Percentiles rank a stretch among this genome's conserved stretches.
These are phyloP conservation scores for Oligophagozyma castellii DNA, from an alignment of 1,139 yeast species.

Conservation along the genomic window DNA sequence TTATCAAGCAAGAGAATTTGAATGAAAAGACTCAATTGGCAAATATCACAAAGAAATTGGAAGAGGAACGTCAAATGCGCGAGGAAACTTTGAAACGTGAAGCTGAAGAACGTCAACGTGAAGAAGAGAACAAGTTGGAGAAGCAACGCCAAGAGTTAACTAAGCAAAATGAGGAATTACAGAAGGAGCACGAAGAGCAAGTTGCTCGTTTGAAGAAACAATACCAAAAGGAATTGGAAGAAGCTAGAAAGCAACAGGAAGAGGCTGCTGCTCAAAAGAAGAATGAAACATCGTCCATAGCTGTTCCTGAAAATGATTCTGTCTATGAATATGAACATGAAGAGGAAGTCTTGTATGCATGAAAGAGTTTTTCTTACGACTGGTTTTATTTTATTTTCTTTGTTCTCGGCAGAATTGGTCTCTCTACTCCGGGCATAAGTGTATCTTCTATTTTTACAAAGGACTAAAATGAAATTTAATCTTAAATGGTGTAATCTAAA, in stretches of 20 bases:
- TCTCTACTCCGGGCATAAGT: too few species aligned
- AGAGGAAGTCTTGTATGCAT: slow-evolving; percentile 14
- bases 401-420: neutral
- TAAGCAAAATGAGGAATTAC: slow-evolving; percentile 9
- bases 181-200: slow-evolving; percentile 14
- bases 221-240: slow-evolving; percentile 9
- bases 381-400: slow-evolving; percentile 1
- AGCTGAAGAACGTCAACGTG: slow-evolving; percentile 16
- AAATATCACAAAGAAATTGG: slow-evolving; percentile 17
- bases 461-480: too few species aligned
- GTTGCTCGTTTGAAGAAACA: slow-evolving; percentile 10
- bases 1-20: slow-evolving; percentile 19
- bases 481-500: too few species aligned
- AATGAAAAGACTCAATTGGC: slow-evolving; percentile 18
- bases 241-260: slow-evolving; percentile 6
- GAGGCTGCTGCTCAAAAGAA: slow-evolving; percentile 5
- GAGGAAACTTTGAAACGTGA: slow-evolving; percentile 17
- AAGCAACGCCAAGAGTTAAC: slow-evolving; percentile 16
- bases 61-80: slow-evolving; percentile 16
- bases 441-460: too few species aligned
- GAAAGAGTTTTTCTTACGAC: neutral
- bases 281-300: slow-evolving; percentile 6
- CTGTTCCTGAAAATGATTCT: slow-evolving; percentile 10
- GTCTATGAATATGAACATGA: slow-evolving; percentile 18
- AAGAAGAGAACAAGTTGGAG: slow-evolving; percentile 14